Evolutionary conservation across 495 filamentous ascomycete species (phyloP).

Genomic region (Neurospora sp.): DNA sequence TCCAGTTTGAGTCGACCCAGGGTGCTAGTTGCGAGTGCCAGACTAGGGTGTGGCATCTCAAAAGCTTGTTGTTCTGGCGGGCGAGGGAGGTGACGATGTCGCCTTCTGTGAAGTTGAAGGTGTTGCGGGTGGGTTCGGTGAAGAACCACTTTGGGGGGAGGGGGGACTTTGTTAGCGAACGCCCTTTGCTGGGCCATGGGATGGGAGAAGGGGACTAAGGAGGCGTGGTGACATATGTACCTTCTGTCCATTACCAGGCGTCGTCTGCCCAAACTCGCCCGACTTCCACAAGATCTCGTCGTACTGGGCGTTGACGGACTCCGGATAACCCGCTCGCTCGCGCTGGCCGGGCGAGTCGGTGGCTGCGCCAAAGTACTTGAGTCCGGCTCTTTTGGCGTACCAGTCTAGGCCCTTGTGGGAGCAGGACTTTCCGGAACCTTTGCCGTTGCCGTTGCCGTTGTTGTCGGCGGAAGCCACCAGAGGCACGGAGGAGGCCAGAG

Average conservation of each 20-base stretch:
- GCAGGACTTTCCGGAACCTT: background rate
- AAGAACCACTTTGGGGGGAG: conserved; percentile 29
- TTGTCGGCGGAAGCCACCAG: conserved; percentile 2
- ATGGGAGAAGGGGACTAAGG: background rate
- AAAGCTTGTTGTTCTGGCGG: conserved; percentile 30
- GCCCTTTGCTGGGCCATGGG: background rate
- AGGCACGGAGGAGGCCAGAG: conserved; percentile 7
- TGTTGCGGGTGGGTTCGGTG: conserved; percentile 28
- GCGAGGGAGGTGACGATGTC: conserved; percentile 39
- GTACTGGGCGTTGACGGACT: conserved; percentile 18
- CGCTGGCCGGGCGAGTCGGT: conserved; percentile 33
- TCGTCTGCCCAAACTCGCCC: conserved; percentile 40
- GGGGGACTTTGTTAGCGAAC: background rate
- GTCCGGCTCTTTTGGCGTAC: conserved; percentile 28
- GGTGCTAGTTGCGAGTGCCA: conserved; percentile 48
- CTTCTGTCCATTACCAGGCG: conserved; percentile 43
- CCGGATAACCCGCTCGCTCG: conserved; percentile 19
- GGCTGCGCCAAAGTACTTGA: conserved; percentile 40
- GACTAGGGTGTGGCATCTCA: conserved; percentile 48
- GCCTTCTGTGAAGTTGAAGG: conserved; percentile 42
- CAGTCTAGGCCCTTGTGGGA: conserved; percentile 16
- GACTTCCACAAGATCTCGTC: conserved; percentile 28
- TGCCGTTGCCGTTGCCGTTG: background rate
- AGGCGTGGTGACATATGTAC: background rate
- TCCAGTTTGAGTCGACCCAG: conserved; percentile 41